phyloP scores from a whole-genome alignment of 2,329 filamentous ascomycete genomes.

The Dothiorella sarmentorum region DNA sequence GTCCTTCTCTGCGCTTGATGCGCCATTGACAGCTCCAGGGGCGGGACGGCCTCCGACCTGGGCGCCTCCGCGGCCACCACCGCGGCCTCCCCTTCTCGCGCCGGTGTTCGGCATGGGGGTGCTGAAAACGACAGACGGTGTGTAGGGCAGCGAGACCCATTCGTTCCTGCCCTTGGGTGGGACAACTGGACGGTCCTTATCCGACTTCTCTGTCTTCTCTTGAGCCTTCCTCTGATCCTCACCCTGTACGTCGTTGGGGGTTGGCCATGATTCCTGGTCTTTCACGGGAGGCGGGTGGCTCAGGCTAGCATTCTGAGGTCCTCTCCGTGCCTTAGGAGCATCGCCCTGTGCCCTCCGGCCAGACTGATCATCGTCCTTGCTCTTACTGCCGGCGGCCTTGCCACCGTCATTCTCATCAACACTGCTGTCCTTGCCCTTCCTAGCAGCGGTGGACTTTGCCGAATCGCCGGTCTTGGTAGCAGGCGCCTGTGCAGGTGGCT shows the following conservation, averaged over 20 bases:
- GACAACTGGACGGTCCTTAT: slow-evolving; percentile 55
- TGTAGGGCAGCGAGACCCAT: slow-evolving; percentile 81
- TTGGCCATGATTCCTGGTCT: slow-evolving; percentile 84
- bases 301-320: neutral
- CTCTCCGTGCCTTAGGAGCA: neutral
- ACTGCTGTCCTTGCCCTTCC: slow-evolving; percentile 25
- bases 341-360: slow-evolving; percentile 14
- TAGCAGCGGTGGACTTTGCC: slow-evolving; percentile 18
- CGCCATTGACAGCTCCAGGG: slow-evolving; percentile 31
- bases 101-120: slow-evolving; percentile 65
- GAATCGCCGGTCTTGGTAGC: slow-evolving; percentile 17
- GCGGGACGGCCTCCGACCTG: slow-evolving; percentile 53
- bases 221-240: slow-evolving; percentile 72
- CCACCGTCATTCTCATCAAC: slow-evolving; percentile 20
- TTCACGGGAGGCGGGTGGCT: slow-evolving; percentile 58
- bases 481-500: slow-evolving; percentile 23
- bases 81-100: slow-evolving; percentile 41
- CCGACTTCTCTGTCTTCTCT: slow-evolving; percentile 62
- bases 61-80: slow-evolving; percentile 54
- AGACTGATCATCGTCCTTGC: slow-evolving; percentile 30
- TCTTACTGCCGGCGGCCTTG: slow-evolving; percentile 25
- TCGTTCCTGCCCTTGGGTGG: slow-evolving; percentile 66
- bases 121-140: slow-evolving; percentile 80
- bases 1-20: slow-evolving; percentile 38
- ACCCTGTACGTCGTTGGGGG: slow-evolving; percentile 72